A percentile compares a stretch with the other conserved stretches of the same genome.
Conservation (phyloP, 75 land plant species). For the Ceratopteris richardii region DNA sequence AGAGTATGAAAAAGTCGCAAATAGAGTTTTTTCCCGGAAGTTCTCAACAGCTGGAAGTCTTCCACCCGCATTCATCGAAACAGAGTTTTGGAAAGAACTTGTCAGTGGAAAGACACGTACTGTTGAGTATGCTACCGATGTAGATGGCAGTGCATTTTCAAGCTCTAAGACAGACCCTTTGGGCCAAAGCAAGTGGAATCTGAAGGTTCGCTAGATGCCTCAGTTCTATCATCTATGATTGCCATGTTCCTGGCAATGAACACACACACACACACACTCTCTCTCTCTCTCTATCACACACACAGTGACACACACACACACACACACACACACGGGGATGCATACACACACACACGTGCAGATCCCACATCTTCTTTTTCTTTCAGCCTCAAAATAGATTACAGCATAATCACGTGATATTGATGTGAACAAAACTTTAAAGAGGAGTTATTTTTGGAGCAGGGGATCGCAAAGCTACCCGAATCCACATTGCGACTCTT, state of each 20-base stretch:
- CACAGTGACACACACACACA: too few species aligned
- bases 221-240: background rate
- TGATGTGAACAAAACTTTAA: too few species aligned
- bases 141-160: constrained; percentile 96
- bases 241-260: too few species aligned
- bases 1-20: constrained; percentile 90
- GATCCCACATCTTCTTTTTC: background rate
- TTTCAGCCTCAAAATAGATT: too few species aligned
- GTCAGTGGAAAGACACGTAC: constrained; percentile 52
- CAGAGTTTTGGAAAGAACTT: constrained; percentile 86
- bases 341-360: background rate
- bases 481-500: constrained; percentile 66
- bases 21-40: constrained; percentile 71
- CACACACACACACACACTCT: too few species aligned
- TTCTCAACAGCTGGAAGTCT: constrained; percentile 64
- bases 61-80: constrained; percentile 63
- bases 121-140: constrained; percentile 95
- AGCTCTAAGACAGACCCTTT: constrained; percentile 54
- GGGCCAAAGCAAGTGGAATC: constrained; percentile 80
- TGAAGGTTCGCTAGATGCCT: constrained; percentile 46
- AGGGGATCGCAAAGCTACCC: constrained; percentile 58
- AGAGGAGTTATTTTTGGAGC: constrained; percentile 10
- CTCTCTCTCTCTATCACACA: too few species aligned
- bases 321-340: too few species aligned
- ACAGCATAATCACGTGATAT: too few species aligned